A percentile compares a stretch with the other conserved stretches of the same genome.
Evolutionary conservation across 495 filamentous ascomycete genomes (phyloP).

Genomic region (Venustampulla echinocandica): DNA sequence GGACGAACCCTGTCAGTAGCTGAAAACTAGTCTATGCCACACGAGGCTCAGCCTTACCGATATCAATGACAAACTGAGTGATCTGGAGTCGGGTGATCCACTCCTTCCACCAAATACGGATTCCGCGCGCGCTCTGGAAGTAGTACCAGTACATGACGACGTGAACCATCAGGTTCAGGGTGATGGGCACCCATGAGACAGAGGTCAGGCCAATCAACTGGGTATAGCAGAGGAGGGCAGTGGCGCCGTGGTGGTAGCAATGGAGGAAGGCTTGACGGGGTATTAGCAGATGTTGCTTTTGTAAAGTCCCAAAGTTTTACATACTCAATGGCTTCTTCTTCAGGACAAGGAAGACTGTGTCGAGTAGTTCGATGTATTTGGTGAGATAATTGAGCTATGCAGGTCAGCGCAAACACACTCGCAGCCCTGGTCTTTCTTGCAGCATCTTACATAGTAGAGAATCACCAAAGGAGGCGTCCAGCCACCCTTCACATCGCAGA

Average conservation of each 20-base stretch:
- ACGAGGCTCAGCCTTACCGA: conserved; percentile 45
- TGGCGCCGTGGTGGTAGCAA: conserved; percentile 80
- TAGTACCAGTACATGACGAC: conserved; percentile 74
- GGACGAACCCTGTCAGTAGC: conserved; percentile 11
- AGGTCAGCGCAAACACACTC: conserved; percentile 9
- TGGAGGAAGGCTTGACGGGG: conserved; percentile 62
- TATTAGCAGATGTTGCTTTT: conserved; percentile 20
- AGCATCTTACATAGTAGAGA: conserved; percentile 65
- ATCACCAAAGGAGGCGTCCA: conserved; percentile 70
- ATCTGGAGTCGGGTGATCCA: conserved; percentile 85
- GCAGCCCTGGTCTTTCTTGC: not conserved
- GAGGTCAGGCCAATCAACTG: conserved; percentile 72
- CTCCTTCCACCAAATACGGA: conserved; percentile 85
- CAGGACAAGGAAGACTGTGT: conserved; percentile 73
- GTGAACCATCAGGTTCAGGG: conserved; percentile 69
- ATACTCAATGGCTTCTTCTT: conserved; percentile 83
- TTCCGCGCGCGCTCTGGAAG: conserved; percentile 75
- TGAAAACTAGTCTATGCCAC: not conserved
- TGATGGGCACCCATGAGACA: conserved; percentile 71
- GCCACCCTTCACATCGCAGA: conserved; percentile 63
- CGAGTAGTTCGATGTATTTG: conserved; percentile 73
- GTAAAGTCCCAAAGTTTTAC: conserved; percentile 15
- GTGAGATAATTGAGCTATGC: conserved; percentile 71
- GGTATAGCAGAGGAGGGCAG: conserved; percentile 77
- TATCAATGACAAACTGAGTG: conserved; percentile 70